Conservation (phyloP, 192 early-diverging fungal species). For the Umbelopsis sp. region DNA sequence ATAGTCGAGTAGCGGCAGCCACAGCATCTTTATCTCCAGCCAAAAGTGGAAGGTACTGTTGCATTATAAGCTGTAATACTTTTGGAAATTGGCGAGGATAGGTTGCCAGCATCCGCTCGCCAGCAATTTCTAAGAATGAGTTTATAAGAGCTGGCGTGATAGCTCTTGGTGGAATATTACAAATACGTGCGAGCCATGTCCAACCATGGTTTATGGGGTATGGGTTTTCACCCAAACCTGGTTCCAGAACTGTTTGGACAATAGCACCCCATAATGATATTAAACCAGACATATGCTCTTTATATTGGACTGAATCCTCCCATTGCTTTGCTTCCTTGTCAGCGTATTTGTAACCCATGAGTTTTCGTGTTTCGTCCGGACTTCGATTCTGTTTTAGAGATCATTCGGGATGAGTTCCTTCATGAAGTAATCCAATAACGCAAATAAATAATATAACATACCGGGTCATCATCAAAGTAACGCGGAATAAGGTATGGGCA, state of each 20-base stretch:
- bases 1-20: neutral
- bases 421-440: no score
- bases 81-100: slow-evolving; percentile 53
- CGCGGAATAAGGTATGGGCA: slow-evolving; percentile 72
- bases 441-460: slow-evolving; percentile 36
- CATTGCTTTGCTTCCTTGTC: slow-evolving; percentile 36
- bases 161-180: slow-evolving; percentile 65
- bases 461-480: slow-evolving; percentile 51
- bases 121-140: slow-evolving; percentile 59
- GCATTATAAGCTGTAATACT: slow-evolving; percentile 38
- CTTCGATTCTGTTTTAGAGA: slow-evolving; percentile 41
- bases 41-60: slow-evolving; percentile 1
- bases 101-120: slow-evolving; percentile 28
- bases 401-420: neutral
- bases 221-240: slow-evolving; percentile 40
- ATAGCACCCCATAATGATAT: slow-evolving; percentile 72
- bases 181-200: slow-evolving; percentile 70
- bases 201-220: slow-evolving; percentile 64
- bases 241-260: slow-evolving; percentile 50
- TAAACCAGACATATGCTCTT: slow-evolving; percentile 65
- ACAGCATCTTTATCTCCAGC: slow-evolving; percentile 5
- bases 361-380: slow-evolving; percentile 29
- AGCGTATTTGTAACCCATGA: slow-evolving; percentile 41
- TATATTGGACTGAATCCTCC: slow-evolving; percentile 65
- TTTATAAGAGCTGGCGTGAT: slow-evolving; percentile 67